Percentiles rank a stretch among this genome's conserved stretches.
Evolutionary conservation across 306 rosid species (phyloP).

Genomic region (Quillaja saponaria): DNA sequence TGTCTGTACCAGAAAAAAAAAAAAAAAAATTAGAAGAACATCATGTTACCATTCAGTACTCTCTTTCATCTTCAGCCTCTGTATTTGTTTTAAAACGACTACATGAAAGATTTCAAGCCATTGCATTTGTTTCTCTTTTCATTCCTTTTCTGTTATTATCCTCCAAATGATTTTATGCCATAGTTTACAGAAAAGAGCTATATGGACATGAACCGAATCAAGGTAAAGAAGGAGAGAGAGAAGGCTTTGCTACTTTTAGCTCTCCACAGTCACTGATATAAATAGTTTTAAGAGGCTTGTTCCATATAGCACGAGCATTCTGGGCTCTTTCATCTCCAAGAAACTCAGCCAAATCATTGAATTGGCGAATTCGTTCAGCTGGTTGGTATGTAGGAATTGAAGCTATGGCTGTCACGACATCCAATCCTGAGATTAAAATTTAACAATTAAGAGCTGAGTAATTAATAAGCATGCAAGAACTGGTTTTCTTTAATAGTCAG

Average conservation of each 20-base stretch:
- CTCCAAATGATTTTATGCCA: slow-evolving; percentile 32
- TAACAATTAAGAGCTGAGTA: too few relatives aligned
- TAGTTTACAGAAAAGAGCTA: slow-evolving; percentile 36
- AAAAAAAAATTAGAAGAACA: too few relatives aligned
- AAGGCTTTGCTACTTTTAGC: slow-evolving; percentile 82
- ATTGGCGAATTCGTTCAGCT: slow-evolving; percentile 73
- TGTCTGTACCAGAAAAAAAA: too few relatives aligned
- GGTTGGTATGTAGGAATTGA: slow-evolving; percentile 82
- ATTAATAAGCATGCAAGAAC: too few relatives aligned
- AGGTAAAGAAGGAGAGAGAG: slow-evolving; percentile 78
- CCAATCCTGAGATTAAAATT: slow-evolving; percentile 60
- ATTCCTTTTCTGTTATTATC: not conserved
- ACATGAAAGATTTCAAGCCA: slow-evolving; percentile 6
- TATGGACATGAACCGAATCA: slow-evolving; percentile 36
- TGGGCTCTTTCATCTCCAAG: slow-evolving; percentile 85
- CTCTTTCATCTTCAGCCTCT: slow-evolving; percentile 3
- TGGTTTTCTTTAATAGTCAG: too few relatives aligned
- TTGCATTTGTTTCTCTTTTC: slow-evolving; percentile 2
- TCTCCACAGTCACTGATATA: slow-evolving; percentile 89
- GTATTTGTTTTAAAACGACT: slow-evolving; percentile 18
- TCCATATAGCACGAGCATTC: slow-evolving; percentile 84
- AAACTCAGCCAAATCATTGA: slow-evolving; percentile 81
- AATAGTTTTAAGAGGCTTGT: slow-evolving; percentile 73
- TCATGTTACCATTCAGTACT: too few relatives aligned
- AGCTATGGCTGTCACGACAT: slow-evolving; percentile 78